Evolutionary conservation across 2,329 filamentous ascomycete species (phyloP), one percentile per base, ranked within the genome.

Genomic region (Fusarium sp.): DNA sequence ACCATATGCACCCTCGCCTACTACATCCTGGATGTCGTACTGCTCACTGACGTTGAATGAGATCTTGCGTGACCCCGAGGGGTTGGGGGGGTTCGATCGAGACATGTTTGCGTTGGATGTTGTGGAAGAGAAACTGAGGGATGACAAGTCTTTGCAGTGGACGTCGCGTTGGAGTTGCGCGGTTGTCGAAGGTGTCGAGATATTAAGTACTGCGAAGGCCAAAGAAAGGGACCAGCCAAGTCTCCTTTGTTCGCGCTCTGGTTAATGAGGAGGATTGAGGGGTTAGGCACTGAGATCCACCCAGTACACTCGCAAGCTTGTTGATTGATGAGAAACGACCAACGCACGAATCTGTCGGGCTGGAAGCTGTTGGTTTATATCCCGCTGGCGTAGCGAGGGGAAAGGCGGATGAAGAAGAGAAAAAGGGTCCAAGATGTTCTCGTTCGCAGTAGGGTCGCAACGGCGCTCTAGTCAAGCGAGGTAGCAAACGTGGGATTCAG

Each of bases 41-140:
- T 99, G 96, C 82, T 99, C 96, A 77, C 94, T 97, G 69, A 99
- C 96, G 79, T 99, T 99, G 90, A 99, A 99, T 61, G 94, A 98
- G 80, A 99, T 99, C 88, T 98, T 99, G 79, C 96, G 88, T 75
- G 89, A 90, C 75, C 87, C 87, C 76, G 85, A 82, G 63, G 85
- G 82, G 80, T 85, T 88, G 75, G 84, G 86, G 71, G 85, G 80
- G 76, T 84, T 82, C 64, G 86, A 77, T 76, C 86, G 86, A 77
- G 86, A 88, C 86, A 89, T 74, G 68, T 38, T 65, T 49, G 58
- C 29, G 55, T 51, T 49, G 53, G 55, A 49, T 57, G 55, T 50
- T 57, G 58, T 13, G 34, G 42, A 51, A 16, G 31, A 46, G 14
- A 55, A 42, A 31, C 27, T 56, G 56, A 46, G 54, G 50, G 36